Conservation (phyloP, 352 stramenopile genomes). For the Globisporangium orthogonon region DNA sequence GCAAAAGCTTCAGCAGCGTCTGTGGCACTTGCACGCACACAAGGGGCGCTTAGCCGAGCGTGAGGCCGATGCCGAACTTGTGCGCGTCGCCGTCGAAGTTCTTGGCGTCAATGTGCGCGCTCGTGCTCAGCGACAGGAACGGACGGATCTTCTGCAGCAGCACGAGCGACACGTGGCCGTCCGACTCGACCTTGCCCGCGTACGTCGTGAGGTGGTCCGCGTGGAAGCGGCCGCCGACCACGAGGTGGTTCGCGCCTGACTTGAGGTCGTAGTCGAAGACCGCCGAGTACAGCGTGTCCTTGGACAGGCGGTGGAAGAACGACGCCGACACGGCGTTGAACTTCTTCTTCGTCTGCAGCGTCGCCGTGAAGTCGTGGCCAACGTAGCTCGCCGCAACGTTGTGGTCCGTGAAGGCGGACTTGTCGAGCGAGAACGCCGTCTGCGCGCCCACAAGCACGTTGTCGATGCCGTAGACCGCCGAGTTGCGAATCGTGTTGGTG, state of each 20-base stretch:
- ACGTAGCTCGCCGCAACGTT: constrained; percentile 78
- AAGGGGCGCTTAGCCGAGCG: constrained; percentile 55
- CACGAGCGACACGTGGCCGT: constrained; percentile 81
- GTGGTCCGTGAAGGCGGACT: constrained; percentile 80
- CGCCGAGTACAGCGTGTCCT: constrained; percentile 81
- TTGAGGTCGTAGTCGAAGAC: constrained; percentile 88
- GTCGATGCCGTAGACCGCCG: constrained; percentile 70
- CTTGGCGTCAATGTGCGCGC: constrained; percentile 86
- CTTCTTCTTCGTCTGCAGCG: constrained; percentile 85
- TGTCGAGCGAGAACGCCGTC: constrained; percentile 73
- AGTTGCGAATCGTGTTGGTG: constrained; percentile 48
- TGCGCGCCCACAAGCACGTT: constrained; percentile 71
- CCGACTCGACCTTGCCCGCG: constrained; percentile 82
- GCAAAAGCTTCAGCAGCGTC: too few relatives aligned
- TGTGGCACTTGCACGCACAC: background rate
- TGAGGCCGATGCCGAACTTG: constrained; percentile 89
- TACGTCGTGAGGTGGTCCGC: constrained; percentile 80
- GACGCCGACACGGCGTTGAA: constrained; percentile 74
- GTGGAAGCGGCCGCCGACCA: constrained; percentile 76
- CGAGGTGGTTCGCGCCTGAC: constrained; percentile 76
- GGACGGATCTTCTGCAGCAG: constrained; percentile 84
- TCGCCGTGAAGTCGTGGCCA: constrained; percentile 67
- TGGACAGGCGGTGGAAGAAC: constrained; percentile 80
- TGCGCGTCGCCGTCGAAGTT: constrained; percentile 88
- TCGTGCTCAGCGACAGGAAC: constrained; percentile 79